These are phyloP conservation scores for Metarhizium rileyi DNA, from an alignment of 2,329 filamentous ascomycete species.

Conservation along the genomic window DNA sequence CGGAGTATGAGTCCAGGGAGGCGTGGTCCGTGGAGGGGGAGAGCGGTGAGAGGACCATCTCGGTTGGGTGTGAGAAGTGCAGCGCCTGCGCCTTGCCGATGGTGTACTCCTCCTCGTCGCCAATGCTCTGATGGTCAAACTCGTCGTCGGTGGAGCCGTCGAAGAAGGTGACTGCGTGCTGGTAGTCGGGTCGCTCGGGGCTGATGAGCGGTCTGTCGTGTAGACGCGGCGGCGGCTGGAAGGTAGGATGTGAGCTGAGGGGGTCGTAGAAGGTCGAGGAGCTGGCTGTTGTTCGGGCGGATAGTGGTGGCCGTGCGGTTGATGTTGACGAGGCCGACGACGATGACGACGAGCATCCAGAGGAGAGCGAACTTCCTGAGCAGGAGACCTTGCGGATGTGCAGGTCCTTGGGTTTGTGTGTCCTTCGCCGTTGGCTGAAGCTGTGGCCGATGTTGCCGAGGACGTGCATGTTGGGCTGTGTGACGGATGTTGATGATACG, in stretches of 20 bases:
- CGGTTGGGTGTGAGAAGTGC: slow-evolving; percentile 7
- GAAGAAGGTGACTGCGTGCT: slow-evolving; percentile 18
- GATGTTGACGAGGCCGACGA: slow-evolving; percentile 17
- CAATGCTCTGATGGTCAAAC: slow-evolving; percentile 15
- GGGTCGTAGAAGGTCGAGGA: slow-evolving; percentile 21
- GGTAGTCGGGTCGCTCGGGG: slow-evolving; percentile 11
- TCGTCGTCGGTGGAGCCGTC: slow-evolving; percentile 16
- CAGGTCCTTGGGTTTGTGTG: slow-evolving; percentile 25
- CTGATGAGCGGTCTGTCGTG: slow-evolving; percentile 25
- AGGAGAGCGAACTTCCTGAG: slow-evolving; percentile 29
- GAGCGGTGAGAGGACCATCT: slow-evolving; percentile 22
- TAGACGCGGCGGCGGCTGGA: slow-evolving; percentile 26
- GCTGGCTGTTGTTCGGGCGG: slow-evolving; percentile 13
- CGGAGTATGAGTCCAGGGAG: slow-evolving; percentile 3
- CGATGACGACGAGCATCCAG: slow-evolving; percentile 24
- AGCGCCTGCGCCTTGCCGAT: slow-evolving; percentile 3
- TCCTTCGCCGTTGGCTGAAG: slow-evolving; percentile 27
- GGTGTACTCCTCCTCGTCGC: slow-evolving; percentile 11
- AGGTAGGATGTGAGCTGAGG: slow-evolving; percentile 24
- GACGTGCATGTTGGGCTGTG: slow-evolving; percentile 23
- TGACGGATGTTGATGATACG: slow-evolving; percentile 5
- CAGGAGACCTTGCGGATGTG: slow-evolving; percentile 33
- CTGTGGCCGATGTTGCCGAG: slow-evolving; percentile 19
- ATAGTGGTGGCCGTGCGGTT: slow-evolving; percentile 17
- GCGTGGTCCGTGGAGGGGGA: slow-evolving; percentile 16